phyloP scores from a whole-genome alignment of 306 rosid genomes.

The Mimosa pudica region DNA sequence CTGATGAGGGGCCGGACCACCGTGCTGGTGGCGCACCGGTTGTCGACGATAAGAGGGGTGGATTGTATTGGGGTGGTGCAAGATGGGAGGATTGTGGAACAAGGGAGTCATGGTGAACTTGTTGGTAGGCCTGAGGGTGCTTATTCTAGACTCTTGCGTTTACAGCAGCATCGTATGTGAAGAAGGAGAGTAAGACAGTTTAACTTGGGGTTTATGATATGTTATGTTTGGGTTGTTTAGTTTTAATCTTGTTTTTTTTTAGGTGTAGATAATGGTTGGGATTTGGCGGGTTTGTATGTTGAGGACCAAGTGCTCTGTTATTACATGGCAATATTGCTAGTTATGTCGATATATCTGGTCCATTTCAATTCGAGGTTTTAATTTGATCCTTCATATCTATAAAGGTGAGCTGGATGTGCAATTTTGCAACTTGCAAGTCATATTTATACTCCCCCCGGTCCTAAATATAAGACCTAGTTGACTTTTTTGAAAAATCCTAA shows the following conservation, averaged over 20 bases:
- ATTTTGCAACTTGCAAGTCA: too few species aligned
- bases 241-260: conserved; percentile 44
- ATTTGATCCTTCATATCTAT: too few species aligned
- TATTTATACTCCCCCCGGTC: too few species aligned
- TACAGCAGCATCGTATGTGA: conserved; percentile 88
- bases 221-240: conserved; percentile 49
- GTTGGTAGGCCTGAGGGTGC: conserved; percentile 89
- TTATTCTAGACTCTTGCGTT: conserved; percentile 88
- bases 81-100: conserved; percentile 91
- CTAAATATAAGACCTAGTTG: too few species aligned
- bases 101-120: conserved; percentile 86
- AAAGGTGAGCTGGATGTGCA: too few species aligned
- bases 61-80: conserved; percentile 90
- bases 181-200: conserved; percentile 31
- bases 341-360: background rate
- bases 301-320: background rate
- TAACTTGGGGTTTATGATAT: background rate
- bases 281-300: conserved; percentile 47
- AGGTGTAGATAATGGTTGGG: conserved; percentile 79
- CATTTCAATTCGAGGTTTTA: background rate
- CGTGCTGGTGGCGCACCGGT: conserved; percentile 87
- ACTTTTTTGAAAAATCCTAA: too few species aligned
- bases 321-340: background rate
- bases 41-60: conserved; percentile 86
- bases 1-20: conserved; percentile 98